These are phyloP conservation scores for Verticillium isaacii DNA, from an alignment of 2,329 filamentous ascomycete genomes.

Conservation along the genomic window DNA sequence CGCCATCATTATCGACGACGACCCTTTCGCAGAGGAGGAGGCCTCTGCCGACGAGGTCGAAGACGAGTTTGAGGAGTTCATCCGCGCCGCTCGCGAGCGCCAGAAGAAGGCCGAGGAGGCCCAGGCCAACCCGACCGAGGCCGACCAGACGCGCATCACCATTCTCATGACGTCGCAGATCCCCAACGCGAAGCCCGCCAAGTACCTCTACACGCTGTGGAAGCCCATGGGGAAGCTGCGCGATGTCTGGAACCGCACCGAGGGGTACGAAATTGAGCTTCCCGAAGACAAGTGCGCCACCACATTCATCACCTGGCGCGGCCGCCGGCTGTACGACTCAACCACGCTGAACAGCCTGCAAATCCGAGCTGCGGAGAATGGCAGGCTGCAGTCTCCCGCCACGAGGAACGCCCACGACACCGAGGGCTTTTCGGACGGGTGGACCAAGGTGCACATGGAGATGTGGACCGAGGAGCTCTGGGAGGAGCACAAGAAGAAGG, in stretches of 20 bases:
- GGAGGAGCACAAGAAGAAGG: slow-evolving; percentile 38
- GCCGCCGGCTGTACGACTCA: slow-evolving; percentile 66
- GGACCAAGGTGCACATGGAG: slow-evolving; percentile 65
- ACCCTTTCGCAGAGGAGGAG: slow-evolving; percentile 8
- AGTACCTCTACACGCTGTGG: slow-evolving; percentile 62
- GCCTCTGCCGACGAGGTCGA: slow-evolving; percentile 21
- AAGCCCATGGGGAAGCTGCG: slow-evolving; percentile 65
- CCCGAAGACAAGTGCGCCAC: slow-evolving; percentile 37
- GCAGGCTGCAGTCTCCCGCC: slow-evolving; percentile 28
- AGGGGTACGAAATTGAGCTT: slow-evolving; percentile 23
- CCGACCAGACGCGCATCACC: slow-evolving; percentile 16
- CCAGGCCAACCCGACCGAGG: not conserved
- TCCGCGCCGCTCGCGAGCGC: slow-evolving; percentile 35
- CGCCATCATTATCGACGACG: slow-evolving; percentile 19
- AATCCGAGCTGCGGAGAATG: slow-evolving; percentile 34
- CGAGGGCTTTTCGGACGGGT: slow-evolving; percentile 43
- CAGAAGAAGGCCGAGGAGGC: slow-evolving; percentile 1
- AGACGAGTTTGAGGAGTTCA: slow-evolving; percentile 41
- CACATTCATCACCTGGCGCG: slow-evolving; percentile 77
- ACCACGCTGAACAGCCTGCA: slow-evolving; percentile 68
- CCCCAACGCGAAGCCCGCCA: slow-evolving; percentile 45
- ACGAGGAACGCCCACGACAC: slow-evolving; percentile 23
- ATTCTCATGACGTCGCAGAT: slow-evolving; percentile 58
- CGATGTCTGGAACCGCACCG: slow-evolving; percentile 65
- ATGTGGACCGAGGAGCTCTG: slow-evolving; percentile 68